These are phyloP conservation scores for Pseudonectria buxi DNA, from an alignment of 2,329 filamentous ascomycete species.

Conservation along the genomic window DNA sequence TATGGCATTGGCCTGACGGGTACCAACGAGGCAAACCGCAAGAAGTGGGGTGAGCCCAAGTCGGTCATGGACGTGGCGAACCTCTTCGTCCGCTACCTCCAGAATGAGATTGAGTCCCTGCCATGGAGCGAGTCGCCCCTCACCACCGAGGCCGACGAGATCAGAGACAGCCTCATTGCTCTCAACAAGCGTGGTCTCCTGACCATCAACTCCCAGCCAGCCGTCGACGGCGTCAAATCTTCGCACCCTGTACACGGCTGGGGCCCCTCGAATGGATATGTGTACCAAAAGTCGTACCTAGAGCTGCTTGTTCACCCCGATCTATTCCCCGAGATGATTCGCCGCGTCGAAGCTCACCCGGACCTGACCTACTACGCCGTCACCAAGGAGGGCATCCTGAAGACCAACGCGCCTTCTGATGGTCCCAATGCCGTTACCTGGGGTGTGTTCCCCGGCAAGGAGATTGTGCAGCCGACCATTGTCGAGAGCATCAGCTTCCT, in stretches of 20 bases:
- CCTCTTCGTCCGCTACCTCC: constrained; percentile 79
- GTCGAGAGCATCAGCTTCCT: constrained; percentile 97
- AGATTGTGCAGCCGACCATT: constrained; percentile 99
- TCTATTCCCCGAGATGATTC: constrained; percentile 68
- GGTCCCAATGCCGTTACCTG: constrained; percentile 98
- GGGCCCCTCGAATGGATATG: constrained; percentile 91
- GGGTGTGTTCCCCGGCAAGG: constrained; percentile 97
- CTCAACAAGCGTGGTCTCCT: constrained; percentile 83
- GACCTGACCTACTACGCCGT: constrained; percentile 94
- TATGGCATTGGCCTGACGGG: constrained; percentile 93
- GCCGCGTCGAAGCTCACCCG: constrained; percentile 67
- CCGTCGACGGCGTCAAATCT: constrained; percentile 85
- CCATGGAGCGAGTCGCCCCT: constrained; percentile 94
- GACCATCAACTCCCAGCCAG: constrained; percentile 96
- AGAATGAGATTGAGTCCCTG: constrained; percentile 70
- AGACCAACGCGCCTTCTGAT: constrained; percentile 77
- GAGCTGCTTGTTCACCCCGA: constrained; percentile 82
- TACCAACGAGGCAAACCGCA: constrained; percentile 91
- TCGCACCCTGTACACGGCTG: constrained; percentile 83
- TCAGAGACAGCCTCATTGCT: constrained; percentile 68
- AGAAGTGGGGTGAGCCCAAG: constrained; percentile 84
- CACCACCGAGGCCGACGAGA: constrained; percentile 70
- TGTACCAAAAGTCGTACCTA: constrained; percentile 97
- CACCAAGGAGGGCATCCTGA: constrained; percentile 72
- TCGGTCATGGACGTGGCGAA: constrained; percentile 73